phyloP scores from a whole-genome alignment of 2,329 filamentous ascomycete species.

The Penicillium sclerotiorum region DNA sequence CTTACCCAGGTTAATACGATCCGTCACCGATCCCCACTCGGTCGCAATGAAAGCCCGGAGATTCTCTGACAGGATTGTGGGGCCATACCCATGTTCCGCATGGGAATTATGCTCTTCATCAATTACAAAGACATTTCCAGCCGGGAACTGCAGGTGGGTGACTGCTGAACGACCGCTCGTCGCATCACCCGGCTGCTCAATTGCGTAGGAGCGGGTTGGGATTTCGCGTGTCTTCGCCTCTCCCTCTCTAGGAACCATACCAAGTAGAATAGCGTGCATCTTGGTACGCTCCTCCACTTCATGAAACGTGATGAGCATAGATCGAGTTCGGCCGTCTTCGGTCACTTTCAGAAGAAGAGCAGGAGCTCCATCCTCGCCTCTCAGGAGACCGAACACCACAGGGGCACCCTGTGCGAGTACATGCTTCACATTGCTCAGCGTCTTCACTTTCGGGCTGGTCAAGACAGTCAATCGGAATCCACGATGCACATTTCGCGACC shows the following conservation, averaged over 20 bases:
- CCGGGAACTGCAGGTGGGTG: conserved; percentile 40
- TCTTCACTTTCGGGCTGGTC: conserved; percentile 75
- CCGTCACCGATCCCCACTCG: conserved; percentile 75
- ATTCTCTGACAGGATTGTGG: conserved; percentile 74
- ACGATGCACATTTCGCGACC: conserved; percentile 71
- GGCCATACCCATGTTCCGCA: conserved; percentile 59
- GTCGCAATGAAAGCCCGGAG: conserved; percentile 76
- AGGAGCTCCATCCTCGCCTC: conserved; percentile 69
- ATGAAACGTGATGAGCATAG: conserved; percentile 76
- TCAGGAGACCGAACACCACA: conserved; percentile 76
- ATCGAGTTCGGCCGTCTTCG: conserved; percentile 66
- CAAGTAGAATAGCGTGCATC: conserved; percentile 73
- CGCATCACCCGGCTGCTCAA: conserved; percentile 54
- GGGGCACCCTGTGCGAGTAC: conserved; percentile 66
- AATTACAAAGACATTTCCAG: conserved; percentile 58
- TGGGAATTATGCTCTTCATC: conserved; percentile 67
- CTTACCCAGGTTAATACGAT: conserved; percentile 75
- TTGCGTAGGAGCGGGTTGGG: conserved; percentile 64
- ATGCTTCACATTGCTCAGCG: conserved; percentile 75
- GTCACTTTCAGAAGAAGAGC: conserved; percentile 72
- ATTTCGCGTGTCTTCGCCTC: conserved; percentile 74
- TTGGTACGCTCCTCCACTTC: conserved; percentile 70
- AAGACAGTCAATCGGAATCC: conserved; percentile 79
- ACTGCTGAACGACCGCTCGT: conserved; percentile 30
- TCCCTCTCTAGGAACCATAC: conserved; percentile 66